Percentiles rank a stretch among this genome's conserved stretches.
phyloP scores from a whole-genome alignment of 768 basidiomycete species.

The Tulasnella calospora region DNA sequence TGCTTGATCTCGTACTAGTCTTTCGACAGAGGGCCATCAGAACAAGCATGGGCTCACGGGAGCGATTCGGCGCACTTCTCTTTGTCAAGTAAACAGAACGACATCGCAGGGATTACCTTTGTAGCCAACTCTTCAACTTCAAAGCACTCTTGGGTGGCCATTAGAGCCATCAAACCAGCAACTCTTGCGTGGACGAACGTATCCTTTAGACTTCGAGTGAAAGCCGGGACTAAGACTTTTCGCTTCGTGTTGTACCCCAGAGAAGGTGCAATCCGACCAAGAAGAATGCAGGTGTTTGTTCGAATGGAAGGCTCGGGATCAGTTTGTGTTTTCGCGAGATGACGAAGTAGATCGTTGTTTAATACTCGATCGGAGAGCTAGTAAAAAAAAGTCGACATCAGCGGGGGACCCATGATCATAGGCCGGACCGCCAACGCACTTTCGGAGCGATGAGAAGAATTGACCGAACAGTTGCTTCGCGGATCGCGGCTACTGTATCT shows the following conservation, averaged over 20 bases:
- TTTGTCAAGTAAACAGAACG: conserved; percentile 75
- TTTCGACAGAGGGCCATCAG: conserved; percentile 36
- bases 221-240: conserved; percentile 96
- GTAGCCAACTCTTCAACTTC: conserved; percentile 81
- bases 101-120: conserved; percentile 83
- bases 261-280: conserved; percentile 82
- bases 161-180: conserved; percentile 91
- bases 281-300: conserved; percentile 94
- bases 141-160: conserved; percentile 88
- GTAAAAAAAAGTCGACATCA: neutral
- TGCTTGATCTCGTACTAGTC: conserved; percentile 90
- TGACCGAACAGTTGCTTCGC: conserved; percentile 89
- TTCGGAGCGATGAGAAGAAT: conserved; percentile 81
- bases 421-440: conserved; percentile 41
- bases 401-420: neutral
- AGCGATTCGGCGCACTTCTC: conserved; percentile 67
- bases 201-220: conserved; percentile 84
- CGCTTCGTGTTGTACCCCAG: conserved; percentile 84
- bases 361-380: conserved; percentile 86
- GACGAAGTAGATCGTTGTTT: conserved; percentile 92
- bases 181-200: conserved; percentile 88
- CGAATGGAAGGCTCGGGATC: conserved; percentile 93
- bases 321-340: conserved; percentile 86
- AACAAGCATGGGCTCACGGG: neutral
- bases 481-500: conserved; percentile 88